Percentiles rank a stretch among this genome's conserved stretches.
These are phyloP conservation scores for Pleoardoris graminearum DNA, from an alignment of 2,329 filamentous ascomycete species.

Conservation along the genomic window DNA sequence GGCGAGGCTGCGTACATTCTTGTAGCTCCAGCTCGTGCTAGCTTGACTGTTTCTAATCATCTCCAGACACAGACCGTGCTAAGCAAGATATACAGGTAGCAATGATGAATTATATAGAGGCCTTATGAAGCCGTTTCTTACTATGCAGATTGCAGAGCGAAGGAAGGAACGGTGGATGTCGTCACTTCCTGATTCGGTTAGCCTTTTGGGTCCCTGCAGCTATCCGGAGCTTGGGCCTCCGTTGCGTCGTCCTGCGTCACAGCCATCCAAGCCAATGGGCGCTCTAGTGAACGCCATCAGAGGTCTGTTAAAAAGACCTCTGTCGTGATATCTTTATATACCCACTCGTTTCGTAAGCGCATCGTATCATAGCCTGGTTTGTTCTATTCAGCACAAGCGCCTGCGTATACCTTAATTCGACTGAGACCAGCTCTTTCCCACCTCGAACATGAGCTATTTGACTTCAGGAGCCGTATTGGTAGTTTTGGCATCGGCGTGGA, in stretches of 20 bases:
- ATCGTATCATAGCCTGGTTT: background rate
- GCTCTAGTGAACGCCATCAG: no score
- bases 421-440: background rate
- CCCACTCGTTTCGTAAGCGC: no score
- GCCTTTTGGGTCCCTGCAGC: conserved; percentile 4
- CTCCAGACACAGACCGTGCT: no score
- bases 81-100: background rate
- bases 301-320: no score
- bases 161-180: background rate
- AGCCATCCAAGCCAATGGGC: no score
- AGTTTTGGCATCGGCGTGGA: conserved; percentile 31
- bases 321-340: background rate
- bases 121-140: no score
- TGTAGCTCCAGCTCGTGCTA: background rate
- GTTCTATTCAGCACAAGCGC: background rate
- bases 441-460: background rate
- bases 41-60: background rate
- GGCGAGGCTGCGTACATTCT: no score
- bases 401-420: background rate
- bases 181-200: conserved; percentile 1
- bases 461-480: conserved; percentile 18
- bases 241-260: conserved; percentile 1
- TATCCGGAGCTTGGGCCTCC: conserved; percentile 7
- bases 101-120: no score
- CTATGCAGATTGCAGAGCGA: no score